phyloP scores from a whole-genome alignment of 805 yeast genomes.

The Suhomyces sp. region DNA sequence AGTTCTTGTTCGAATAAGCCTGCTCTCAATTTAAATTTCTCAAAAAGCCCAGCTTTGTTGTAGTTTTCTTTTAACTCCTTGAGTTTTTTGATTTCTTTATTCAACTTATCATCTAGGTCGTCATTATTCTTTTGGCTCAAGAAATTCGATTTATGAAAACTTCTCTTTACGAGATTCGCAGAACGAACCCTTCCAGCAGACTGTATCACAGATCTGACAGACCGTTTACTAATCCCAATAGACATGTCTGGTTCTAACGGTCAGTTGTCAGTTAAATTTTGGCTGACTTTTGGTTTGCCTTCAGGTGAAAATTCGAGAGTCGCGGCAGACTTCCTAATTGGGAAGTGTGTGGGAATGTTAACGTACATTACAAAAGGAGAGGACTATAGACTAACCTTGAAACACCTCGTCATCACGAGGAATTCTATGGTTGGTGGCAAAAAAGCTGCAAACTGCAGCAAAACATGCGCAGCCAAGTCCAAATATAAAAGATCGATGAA shows the following conservation, averaged over 20 bases:
- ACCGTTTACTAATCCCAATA: conserved; percentile 3
- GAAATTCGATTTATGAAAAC: conserved; percentile 2
- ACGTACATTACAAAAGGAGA: background rate
- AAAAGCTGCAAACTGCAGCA: conserved; percentile 5
- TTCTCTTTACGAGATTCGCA: background rate
- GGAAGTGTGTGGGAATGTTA: conserved; percentile 4
- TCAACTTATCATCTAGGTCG: conserved; percentile 9
- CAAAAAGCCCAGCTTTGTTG: conserved; percentile 22
- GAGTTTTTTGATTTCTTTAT: conserved; percentile 20
- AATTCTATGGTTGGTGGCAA: conserved; percentile 12
- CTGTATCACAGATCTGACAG: conserved; percentile 3
- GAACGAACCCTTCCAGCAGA: background rate
- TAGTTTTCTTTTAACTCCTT: conserved; percentile 21
- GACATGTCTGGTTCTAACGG: background rate
- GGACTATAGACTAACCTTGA: background rate
- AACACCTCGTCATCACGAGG: conserved; percentile 11
- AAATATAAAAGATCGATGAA: conserved; percentile 6
- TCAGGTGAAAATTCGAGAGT: conserved; percentile 5
- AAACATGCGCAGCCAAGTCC: conserved; percentile 9
- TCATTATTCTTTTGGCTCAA: conserved; percentile 1
- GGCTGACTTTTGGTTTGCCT: conserved; percentile 7
- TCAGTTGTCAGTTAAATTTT: background rate
- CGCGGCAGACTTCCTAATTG: conserved; percentile 8
- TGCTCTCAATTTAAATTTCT: conserved; percentile 20
- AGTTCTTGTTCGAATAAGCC: conserved; percentile 21